Evolutionary conservation across 2,329 filamentous ascomycete genomes (phyloP).

Genomic region (Zymoseptoria tritici): DNA sequence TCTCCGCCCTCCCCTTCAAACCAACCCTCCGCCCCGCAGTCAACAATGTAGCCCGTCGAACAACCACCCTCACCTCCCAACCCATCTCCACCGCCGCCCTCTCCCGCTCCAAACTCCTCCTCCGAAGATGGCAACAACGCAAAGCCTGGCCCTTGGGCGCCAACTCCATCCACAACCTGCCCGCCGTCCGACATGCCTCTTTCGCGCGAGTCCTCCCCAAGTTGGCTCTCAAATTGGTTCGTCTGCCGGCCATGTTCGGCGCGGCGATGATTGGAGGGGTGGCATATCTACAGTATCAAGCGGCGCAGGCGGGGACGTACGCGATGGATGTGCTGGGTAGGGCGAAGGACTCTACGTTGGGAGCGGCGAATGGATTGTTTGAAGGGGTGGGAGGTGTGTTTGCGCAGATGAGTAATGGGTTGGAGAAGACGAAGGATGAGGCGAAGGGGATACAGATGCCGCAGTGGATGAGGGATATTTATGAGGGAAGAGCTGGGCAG

Average conservation of each 20-base stretch:
- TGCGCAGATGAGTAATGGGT: slow-evolving; percentile 70
- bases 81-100: slow-evolving; percentile 22
- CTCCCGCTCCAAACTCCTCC: slow-evolving; percentile 11
- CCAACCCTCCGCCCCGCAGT: slow-evolving; percentile 39
- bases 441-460: slow-evolving; percentile 45
- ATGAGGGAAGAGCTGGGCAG: slow-evolving; percentile 27
- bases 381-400: slow-evolving; percentile 67
- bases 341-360: slow-evolving; percentile 63
- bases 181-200: slow-evolving; percentile 55
- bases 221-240: slow-evolving; percentile 79
- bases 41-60: slow-evolving; percentile 22
- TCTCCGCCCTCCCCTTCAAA: slow-evolving; percentile 59
- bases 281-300: slow-evolving; percentile 94
- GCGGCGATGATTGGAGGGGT: slow-evolving; percentile 78
- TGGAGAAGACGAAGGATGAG: slow-evolving; percentile 72
- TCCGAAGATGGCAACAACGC: slow-evolving; percentile 30
- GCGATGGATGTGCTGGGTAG: slow-evolving; percentile 67
- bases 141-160: slow-evolving; percentile 68
- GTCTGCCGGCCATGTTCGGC: slow-evolving; percentile 85
- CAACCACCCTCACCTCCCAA: slow-evolving; percentile 5
- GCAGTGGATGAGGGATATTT: slow-evolving; percentile 68
- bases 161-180: slow-evolving; percentile 76
- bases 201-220: slow-evolving; percentile 69
- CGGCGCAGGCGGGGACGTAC: slow-evolving; percentile 70
- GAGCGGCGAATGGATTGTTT: slow-evolving; percentile 62